Percentiles rank a stretch among this genome's conserved stretches.
These are phyloP conservation scores for Nicotiana tomentosiformis DNA, from an alignment of 257 asterid species.

Conservation along the genomic window DNA sequence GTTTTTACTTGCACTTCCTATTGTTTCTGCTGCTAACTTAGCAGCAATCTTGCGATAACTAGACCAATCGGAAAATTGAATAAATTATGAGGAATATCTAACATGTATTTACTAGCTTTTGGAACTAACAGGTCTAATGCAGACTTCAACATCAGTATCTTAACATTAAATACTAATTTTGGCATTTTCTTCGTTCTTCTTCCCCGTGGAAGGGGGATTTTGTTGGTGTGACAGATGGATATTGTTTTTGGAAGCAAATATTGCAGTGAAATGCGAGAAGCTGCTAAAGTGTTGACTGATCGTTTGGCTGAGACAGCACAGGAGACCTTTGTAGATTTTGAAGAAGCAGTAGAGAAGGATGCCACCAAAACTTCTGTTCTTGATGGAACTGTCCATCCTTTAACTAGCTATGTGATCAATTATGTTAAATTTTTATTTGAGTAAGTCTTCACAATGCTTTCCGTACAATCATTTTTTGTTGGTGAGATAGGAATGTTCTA, in stretches of 20 bases:
- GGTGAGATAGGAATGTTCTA: background rate
- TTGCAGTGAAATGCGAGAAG: conserved; percentile 76
- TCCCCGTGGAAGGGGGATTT: conserved; percentile 4
- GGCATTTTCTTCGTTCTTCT: background rate
- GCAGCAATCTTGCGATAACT: background rate
- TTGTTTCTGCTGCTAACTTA: background rate
- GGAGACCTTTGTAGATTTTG: conserved; percentile 90
- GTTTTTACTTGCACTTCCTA: background rate
- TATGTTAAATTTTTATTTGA: conserved; percentile 88
- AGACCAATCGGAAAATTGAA: background rate
- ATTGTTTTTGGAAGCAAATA: conserved; percentile 53
- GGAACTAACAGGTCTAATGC: too few relatives aligned
- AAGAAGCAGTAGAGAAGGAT: conserved; percentile 97
- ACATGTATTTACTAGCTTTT: too few relatives aligned
- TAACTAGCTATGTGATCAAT: conserved; percentile 94
- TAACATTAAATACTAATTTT: background rate
- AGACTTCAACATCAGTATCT: background rate
- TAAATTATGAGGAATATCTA: background rate
- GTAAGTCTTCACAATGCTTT: conserved; percentile 36
- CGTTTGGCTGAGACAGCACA: conserved; percentile 90
- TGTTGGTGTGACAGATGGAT: conserved; percentile 48
- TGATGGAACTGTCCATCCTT: conserved; percentile 98
- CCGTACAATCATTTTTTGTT: background rate
- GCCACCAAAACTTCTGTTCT: conserved; percentile 92
- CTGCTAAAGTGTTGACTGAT: conserved; percentile 50